Evolutionary conservation across 305 asterid species (phyloP).

Genomic region (Fraxinus latifolia): DNA sequence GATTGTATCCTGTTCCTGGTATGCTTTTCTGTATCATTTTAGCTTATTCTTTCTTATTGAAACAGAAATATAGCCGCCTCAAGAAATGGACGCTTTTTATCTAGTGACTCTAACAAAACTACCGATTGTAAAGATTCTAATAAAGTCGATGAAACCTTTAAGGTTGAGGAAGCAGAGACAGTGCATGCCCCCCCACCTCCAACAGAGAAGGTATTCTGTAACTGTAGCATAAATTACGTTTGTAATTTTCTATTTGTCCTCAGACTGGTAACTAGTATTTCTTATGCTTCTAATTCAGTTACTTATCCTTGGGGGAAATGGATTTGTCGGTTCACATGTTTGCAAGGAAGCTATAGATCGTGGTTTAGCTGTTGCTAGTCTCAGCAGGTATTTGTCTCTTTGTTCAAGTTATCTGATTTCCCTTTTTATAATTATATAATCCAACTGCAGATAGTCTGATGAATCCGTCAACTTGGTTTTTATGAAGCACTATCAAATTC

Average conservation of each 20-base stretch:
- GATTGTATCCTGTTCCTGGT: neutral
- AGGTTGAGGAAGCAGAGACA: constrained; percentile 82
- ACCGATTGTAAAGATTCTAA: constrained; percentile 14
- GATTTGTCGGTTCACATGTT: constrained; percentile 91
- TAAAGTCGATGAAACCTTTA: constrained; percentile 43
- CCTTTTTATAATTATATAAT: neutral
- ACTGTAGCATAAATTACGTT: neutral
- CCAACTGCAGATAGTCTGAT: neutral
- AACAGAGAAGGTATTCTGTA: constrained; percentile 64
- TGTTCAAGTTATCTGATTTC: neutral
- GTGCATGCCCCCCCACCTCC: constrained; percentile 68
- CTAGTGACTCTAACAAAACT: constrained; percentile 46
- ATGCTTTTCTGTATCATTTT: neutral
- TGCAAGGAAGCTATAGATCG: constrained; percentile 80
- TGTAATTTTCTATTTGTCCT: neutral
- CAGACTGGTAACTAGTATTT: neutral
- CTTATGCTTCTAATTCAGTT: constrained; percentile 41
- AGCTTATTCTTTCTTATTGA: neutral
- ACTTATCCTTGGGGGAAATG: constrained; percentile 96
- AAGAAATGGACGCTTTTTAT: constrained; percentile 47
- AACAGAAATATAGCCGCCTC: constrained; percentile 38
- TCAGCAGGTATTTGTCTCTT: constrained; percentile 59
- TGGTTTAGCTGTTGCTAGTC: constrained; percentile 79
- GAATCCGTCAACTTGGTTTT: neutral
- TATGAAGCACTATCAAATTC: neutral